phyloP scores from a whole-genome alignment of 257 asterid genomes.

The Plantago major region DNA sequence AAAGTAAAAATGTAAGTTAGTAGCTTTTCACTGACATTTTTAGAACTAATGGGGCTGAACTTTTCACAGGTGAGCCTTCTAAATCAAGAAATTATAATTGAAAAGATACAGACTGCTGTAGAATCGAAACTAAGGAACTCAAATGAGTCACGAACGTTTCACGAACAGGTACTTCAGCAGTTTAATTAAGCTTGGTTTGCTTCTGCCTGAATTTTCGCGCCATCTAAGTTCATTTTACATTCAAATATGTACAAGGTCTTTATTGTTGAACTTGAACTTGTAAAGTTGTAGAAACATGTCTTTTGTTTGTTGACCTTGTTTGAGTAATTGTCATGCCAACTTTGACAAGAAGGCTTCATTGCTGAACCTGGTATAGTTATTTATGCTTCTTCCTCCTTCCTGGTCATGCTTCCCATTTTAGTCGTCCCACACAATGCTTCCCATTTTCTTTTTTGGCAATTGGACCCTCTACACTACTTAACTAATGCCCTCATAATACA shows the following conservation, averaged over 20 bases:
- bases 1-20: slow-evolving; percentile 12
- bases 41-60: slow-evolving; percentile 19
- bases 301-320: background rate
- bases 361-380: background rate
- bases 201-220: slow-evolving; percentile 1
- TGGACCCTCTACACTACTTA: too few species aligned
- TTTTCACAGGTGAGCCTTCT: slow-evolving; percentile 78
- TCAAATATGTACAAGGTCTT: background rate
- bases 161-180: slow-evolving; percentile 71
- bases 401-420: too few species aligned
- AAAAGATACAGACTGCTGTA: slow-evolving; percentile 74
- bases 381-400: too few species aligned
- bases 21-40: slow-evolving; percentile 6
- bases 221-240: background rate
- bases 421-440: too few species aligned
- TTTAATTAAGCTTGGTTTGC: background rate
- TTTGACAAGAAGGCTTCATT: background rate
- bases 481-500: too few species aligned
- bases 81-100: slow-evolving; percentile 81
- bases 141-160: slow-evolving; percentile 77
- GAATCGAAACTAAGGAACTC: slow-evolving; percentile 82
- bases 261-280: slow-evolving; percentile 1
- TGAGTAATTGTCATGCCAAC: slow-evolving; percentile 6
- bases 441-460: too few species aligned
- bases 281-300: background rate